phyloP scores from a whole-genome alignment of 2,329 filamentous ascomycete species.

The Epichloe bromicola region DNA sequence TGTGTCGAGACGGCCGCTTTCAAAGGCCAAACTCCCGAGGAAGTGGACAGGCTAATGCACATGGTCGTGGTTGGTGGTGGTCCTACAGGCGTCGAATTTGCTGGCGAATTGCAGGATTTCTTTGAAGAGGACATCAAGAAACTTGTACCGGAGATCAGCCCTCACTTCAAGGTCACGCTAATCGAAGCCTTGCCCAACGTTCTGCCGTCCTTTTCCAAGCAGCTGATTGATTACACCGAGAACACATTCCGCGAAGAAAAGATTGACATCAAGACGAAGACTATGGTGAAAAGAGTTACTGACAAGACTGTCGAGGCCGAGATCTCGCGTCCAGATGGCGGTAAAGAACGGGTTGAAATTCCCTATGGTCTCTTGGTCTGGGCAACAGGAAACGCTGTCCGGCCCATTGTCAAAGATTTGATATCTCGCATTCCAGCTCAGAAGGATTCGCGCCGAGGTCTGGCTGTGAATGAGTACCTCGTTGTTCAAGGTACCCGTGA shows the following conservation, averaged over 20 bases:
- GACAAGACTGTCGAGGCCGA: conserved; percentile 89
- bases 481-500: conserved; percentile 95
- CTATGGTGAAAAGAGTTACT: conserved; percentile 95
- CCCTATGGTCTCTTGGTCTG: conserved; percentile 95
- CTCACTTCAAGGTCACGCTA: conserved; percentile 93
- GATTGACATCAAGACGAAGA: conserved; percentile 95
- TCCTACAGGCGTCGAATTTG: conserved; percentile 95
- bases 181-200: conserved; percentile 96
- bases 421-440: conserved; percentile 88
- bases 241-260: conserved; percentile 98
- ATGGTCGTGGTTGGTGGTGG: conserved; percentile 95
- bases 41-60: conserved; percentile 87
- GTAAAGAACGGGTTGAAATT: conserved; percentile 68
- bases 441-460: conserved; percentile 84
- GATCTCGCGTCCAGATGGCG: conserved; percentile 65
- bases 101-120: conserved; percentile 96
- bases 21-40: conserved; percentile 83
- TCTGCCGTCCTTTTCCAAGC: conserved; percentile 96
- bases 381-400: conserved; percentile 93
- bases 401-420: conserved; percentile 79
- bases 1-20: conserved; percentile 97
- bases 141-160: conserved; percentile 88
- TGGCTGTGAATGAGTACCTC: conserved; percentile 96
- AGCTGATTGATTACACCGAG: conserved; percentile 98
- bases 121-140: conserved; percentile 98